Conservation (phyloP, 495 filamentous ascomycete genomes). For the Astrothelium subdiscretum region DNA sequence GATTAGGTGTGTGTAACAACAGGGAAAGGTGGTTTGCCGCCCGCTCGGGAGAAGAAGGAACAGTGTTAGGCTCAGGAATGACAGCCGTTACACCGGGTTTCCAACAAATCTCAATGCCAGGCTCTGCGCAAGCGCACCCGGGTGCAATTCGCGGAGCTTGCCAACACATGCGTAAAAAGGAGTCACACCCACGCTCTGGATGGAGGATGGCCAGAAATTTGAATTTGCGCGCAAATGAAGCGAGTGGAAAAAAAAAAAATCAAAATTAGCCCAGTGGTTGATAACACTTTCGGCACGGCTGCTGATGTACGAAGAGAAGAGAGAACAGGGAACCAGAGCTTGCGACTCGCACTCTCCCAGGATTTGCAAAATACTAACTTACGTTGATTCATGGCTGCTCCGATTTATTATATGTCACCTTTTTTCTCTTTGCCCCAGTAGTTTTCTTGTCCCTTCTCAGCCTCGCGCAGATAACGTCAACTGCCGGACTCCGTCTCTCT, state of each 20-base stretch:
- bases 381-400: neutral
- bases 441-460: neutral
- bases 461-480: neutral
- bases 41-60: neutral
- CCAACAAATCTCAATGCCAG: neutral
- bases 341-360: neutral
- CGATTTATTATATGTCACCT: neutral
- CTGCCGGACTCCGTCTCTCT: neutral
- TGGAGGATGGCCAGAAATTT: neutral
- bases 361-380: neutral
- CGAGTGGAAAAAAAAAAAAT: neutral
- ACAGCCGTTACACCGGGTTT: neutral
- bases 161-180: neutral
- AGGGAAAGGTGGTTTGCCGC: constrained; percentile 2
- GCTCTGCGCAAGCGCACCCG: neutral
- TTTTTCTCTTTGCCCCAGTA: neutral
- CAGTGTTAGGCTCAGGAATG: neutral
- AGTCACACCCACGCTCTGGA: neutral
- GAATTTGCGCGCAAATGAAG: neutral
- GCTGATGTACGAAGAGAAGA: neutral
- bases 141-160: neutral
- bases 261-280: neutral
- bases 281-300: neutral
- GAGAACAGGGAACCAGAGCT: neutral
- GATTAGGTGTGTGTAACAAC: neutral